Base-by-base conservation (phyloP, 129 eudicot species). In the Saposhnikovia divaricata region DNA sequence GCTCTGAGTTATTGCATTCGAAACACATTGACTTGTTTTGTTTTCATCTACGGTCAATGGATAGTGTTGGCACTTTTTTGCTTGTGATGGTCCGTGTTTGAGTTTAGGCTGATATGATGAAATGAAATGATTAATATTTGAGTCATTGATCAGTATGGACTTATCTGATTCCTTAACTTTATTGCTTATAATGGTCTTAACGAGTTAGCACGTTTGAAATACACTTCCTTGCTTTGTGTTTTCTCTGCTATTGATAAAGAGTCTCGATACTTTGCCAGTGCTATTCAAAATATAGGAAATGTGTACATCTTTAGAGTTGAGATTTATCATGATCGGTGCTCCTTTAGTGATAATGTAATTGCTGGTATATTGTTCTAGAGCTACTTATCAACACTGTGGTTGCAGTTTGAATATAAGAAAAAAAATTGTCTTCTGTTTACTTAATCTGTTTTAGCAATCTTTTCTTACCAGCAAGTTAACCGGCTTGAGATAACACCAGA, bases 401-500 rank as follows among this genome's bases (percentile, higher is more conserved):
- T 73, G 18, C 15, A 15, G 40, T 13, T 27, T 18, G 7, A 45
- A 75, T 14, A n/a, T 75, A 45, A 45, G 10, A 43, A 45, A 45
- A 45, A 43, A 74, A 27, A 47, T 25, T 46, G 40, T 46, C 42
- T 28, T 46, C 27, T 1, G 50, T 45, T 4, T 31, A 13, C 80
- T 43, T 39, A 78, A 74, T 82, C 50, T 88, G 78, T 72, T 77
- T 11, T 66, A 43, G 70, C 38, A 11, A 66, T 76, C 31, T 18
- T 18, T 14, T 79, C 15, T 45, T 28, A 50, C 21, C 94, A 95
- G 99, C 99, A 95, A 87, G 97, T 95, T 75, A 95, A 95, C 53
- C 88, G 97, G 79, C 96, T 95, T 48, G 99, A 92, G 89, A 95
- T 95, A 87, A 95, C 99, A 72, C 99, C 99, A 45, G 95, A 95